phyloP scores from a whole-genome alignment of 768 basidiomycete species.

The Sporobolomyces roseus region DNA sequence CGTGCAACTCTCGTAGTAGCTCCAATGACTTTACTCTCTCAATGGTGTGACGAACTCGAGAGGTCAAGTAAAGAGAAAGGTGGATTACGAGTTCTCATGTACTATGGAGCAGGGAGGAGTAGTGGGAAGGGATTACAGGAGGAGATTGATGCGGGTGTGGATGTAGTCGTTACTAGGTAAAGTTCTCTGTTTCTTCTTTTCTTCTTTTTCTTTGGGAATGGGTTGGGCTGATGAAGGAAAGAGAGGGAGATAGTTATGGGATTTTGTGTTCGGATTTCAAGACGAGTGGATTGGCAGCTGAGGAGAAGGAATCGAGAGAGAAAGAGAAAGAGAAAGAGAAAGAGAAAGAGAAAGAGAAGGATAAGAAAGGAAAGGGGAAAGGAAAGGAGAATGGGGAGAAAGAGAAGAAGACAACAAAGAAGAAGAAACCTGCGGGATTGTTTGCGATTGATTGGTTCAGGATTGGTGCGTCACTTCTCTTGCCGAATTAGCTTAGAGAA shows the following conservation, averaged over 20 bases:
- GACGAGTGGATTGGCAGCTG: conserved; percentile 22
- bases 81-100: conserved; percentile 64
- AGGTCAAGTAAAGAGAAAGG: conserved; percentile 56
- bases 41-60: conserved; percentile 89
- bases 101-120: conserved; percentile 83
- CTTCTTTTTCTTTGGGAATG: background rate
- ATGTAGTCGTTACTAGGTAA: conserved; percentile 68
- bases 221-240: background rate
- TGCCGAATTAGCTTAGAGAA: conserved; percentile 42
- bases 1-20: conserved; percentile 74
- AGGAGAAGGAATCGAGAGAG: conserved; percentile 45
- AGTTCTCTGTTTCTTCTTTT: background rate
- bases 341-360: conserved; percentile 38
- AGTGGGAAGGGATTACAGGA: conserved; percentile 57
- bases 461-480: conserved; percentile 29
- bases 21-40: conserved; percentile 81
- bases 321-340: conserved; percentile 49
- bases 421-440: conserved; percentile 31
- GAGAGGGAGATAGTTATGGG: conserved; percentile 67
- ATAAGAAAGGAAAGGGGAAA: conserved; percentile 21
- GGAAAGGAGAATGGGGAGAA: conserved; percentile 21
- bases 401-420: background rate
- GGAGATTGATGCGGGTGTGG: conserved; percentile 60
- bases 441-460: conserved; percentile 44
- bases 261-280: conserved; percentile 78